phyloP scores from a whole-genome alignment of 1,139 yeast species.

The Debaryomyces sp. region DNA sequence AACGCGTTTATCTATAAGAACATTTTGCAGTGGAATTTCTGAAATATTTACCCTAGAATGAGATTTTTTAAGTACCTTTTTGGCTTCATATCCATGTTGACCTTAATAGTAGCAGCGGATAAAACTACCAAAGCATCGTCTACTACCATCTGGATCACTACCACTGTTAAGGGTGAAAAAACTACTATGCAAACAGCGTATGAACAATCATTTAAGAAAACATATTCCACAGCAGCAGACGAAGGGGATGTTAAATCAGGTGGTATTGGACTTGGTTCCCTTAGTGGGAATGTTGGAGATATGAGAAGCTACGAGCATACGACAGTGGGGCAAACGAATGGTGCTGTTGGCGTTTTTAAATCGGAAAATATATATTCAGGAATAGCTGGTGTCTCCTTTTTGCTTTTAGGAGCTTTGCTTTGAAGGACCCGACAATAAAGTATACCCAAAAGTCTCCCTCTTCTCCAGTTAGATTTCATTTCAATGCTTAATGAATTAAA shows the following conservation, averaged over 20 bases:
- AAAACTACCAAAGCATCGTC: slow-evolving; percentile 15
- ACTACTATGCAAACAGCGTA: slow-evolving; percentile 31
- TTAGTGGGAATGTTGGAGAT: slow-evolving; percentile 37
- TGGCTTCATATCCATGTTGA: slow-evolving; percentile 7
- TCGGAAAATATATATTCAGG: slow-evolving; percentile 16
- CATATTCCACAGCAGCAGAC: slow-evolving; percentile 24
- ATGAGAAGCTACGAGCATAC: slow-evolving; percentile 34
- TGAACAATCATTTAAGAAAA: slow-evolving; percentile 35
- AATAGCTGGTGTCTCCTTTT: slow-evolving; percentile 15
- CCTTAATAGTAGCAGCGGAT: slow-evolving; percentile 9
- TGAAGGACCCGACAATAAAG: not conserved
- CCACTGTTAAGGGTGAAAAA: slow-evolving; percentile 33
- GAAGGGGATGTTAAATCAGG: slow-evolving; percentile 29
- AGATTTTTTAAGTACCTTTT: slow-evolving; percentile 7
- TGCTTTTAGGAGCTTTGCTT: slow-evolving; percentile 17
- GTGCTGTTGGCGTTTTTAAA: slow-evolving; percentile 3
- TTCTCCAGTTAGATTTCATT: not conserved
- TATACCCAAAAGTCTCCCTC: not conserved
- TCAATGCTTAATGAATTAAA: not conserved
- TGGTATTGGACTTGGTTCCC: slow-evolving; percentile 39
- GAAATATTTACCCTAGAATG: not conserved
- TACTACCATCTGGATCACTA: slow-evolving; percentile 41
- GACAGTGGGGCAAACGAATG: slow-evolving; percentile 21
- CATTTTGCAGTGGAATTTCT: not conserved
- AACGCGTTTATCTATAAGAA: not conserved